phyloP scores from a whole-genome alignment of 139 green algal species.

The Eudorina sp. region DNA sequence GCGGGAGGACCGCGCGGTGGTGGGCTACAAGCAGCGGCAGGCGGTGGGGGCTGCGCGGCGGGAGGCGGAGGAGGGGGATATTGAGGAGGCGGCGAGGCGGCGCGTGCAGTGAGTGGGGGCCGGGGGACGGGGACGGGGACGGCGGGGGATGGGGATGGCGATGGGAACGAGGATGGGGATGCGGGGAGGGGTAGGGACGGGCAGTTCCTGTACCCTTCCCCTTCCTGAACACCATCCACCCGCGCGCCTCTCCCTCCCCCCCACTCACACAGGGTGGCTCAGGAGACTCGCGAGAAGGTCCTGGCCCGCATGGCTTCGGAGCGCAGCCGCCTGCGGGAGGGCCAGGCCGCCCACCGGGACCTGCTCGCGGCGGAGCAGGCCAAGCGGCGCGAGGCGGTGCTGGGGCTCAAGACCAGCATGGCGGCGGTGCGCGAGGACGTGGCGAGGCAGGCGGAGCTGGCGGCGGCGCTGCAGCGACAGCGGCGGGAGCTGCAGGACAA shows the following conservation, averaged over 20 bases:
- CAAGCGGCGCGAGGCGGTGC: slow-evolving; percentile 48
- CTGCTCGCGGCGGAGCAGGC: slow-evolving; percentile 47
- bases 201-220: neutral
- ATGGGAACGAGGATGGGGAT: neutral
- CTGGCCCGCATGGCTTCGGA: slow-evolving; percentile 40
- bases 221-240: neutral
- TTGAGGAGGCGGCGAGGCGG: slow-evolving; percentile 25
- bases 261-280: slow-evolving; percentile 36
- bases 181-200: neutral
- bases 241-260: neutral
- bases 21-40: slow-evolving; percentile 21
- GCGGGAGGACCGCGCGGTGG: slow-evolving; percentile 46
- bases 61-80: slow-evolving; percentile 4
- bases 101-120: slow-evolving; percentile 43
- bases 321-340: slow-evolving; percentile 38
- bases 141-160: too few relatives aligned
- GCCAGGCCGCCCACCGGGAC: slow-evolving; percentile 17
- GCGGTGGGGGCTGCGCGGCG: slow-evolving; percentile 32
- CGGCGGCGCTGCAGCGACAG: slow-evolving; percentile 58
- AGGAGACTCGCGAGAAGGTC: slow-evolving; percentile 42
- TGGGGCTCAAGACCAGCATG: slow-evolving; percentile 57
- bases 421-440: slow-evolving; percentile 28
- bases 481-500: slow-evolving; percentile 53
- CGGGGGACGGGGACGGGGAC: neutral
- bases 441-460: slow-evolving; percentile 29